Conservation (phyloP, 306 rosid species). For the Leucaena leucocephala region DNA sequence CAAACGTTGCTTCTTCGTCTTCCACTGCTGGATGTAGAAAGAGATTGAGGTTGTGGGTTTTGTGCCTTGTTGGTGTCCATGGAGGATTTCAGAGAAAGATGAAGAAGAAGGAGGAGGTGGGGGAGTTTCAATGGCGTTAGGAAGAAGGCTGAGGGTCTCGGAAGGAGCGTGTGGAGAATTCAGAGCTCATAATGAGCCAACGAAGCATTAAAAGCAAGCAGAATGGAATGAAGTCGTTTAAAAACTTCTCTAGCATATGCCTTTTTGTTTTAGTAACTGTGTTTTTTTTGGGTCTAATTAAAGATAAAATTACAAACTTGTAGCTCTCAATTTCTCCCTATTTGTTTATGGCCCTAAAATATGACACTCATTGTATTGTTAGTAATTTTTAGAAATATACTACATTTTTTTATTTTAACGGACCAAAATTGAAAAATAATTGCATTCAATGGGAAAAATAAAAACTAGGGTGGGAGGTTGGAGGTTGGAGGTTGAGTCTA, state of each 20-base stretch:
- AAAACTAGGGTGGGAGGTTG: neutral
- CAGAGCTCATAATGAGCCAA: constrained; percentile 39
- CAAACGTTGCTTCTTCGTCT: constrained; percentile 44
- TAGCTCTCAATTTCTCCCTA: neutral
- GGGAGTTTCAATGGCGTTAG: neutral
- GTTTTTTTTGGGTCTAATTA: neutral
- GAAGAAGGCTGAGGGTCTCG: constrained; percentile 25
- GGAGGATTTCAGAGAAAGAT: neutral
- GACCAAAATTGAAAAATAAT: neutral
- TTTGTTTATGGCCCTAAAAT: neutral
- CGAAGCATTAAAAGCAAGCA: constrained; percentile 38
- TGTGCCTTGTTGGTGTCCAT: constrained; percentile 51
- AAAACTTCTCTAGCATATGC: neutral
- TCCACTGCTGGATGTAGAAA: constrained; percentile 35
- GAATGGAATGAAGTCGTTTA: constrained; percentile 13
- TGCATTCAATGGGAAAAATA: neutral
- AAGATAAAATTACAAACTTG: neutral
- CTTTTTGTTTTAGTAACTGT: neutral
- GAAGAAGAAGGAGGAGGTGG: neutral
- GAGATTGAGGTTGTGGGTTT: constrained; percentile 36
- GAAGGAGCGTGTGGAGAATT: neutral
- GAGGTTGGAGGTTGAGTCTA: constrained; percentile 30
- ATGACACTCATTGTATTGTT: neutral
- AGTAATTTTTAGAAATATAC: neutral
- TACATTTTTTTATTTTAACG: neutral